Evolutionary conservation across 345 rosid species (phyloP), one percentile per base, ranked within the genome.

Genomic region (Alliaria petiolata): DNA sequence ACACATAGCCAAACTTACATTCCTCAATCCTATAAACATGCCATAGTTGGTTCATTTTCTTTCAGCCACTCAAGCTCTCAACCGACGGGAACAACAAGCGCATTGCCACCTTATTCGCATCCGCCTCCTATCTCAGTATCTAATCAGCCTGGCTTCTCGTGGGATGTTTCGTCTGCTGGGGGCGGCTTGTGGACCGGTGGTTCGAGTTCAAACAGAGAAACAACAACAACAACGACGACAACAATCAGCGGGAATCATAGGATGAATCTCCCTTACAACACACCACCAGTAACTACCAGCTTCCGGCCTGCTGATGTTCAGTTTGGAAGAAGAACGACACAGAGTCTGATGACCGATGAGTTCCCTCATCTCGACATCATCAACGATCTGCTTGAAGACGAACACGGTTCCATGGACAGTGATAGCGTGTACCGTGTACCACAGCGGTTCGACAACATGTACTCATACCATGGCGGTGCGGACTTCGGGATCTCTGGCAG

Each of bases 331-430:
- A 82, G 82, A 61, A 87, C 78, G 52, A 66, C 74, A 13, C 89
- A 82, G 62, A 86, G 84, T 71, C 78, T 65, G 11, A 55, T 78
- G 15, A 84, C 81, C 1, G 96, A 91, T 69, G 98, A 93, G 57
- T 93, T 89, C 72, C 98, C 98, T 4, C 98, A 93, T 72, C 85
- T 91, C 6, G 97, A 85, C 72, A 93, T 93, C 77, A 93, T 91
- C 80, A 93, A 93, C 47, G 97, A 93, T 70, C 75, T 91, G 76
- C 96, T 93, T 46, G 92, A 91, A 64, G 97, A 93, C 25, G 98
- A 89, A 70, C 82, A 86, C 3, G 83, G 78, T 53, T 60, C 69
- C 74, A 62, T 36, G 69, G 82, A 61, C 83, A 80, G n/a, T n/a
- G n/a, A 43, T 45, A 62, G 80, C 17, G 46, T 62, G 28, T 50